Evolutionary conservation across 345 rosid genomes (phyloP).

Genomic region (Citrus mangshanensis): DNA sequence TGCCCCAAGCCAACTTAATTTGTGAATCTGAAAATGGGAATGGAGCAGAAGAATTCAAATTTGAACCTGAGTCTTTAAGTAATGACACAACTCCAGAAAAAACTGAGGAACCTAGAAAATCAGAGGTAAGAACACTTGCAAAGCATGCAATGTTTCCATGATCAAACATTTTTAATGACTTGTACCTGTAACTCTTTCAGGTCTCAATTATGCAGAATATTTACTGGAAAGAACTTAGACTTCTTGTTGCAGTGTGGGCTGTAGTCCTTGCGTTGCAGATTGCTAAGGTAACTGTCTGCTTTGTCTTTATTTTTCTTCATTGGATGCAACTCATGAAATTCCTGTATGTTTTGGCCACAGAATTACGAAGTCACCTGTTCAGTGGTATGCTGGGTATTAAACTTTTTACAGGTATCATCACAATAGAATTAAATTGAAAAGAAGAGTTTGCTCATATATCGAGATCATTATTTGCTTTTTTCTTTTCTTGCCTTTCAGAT

Average conservation of each 20-base stretch:
- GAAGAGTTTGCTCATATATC: neutral
- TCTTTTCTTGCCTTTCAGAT: constrained; percentile 20
- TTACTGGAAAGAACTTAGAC: constrained; percentile 43
- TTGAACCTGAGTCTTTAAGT: constrained; percentile 18
- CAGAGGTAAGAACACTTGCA: constrained; percentile 19
- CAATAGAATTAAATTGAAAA: neutral
- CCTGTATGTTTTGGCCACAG: constrained; percentile 17
- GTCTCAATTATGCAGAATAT: constrained; percentile 42
- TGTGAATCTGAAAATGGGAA: constrained; percentile 16
- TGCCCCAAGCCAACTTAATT: neutral
- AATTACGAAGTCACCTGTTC: constrained; percentile 41
- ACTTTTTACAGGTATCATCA: constrained; percentile 36
- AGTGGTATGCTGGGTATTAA: constrained; percentile 33
- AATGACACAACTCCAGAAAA: constrained; percentile 1
- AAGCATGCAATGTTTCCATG: neutral
- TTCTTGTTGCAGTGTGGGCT: constrained; percentile 39
- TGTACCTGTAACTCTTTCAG: constrained; percentile 15
- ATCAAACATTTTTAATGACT: neutral
- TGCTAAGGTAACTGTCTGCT: constrained; percentile 27
- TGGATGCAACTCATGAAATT: constrained; percentile 5
- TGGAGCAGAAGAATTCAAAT: constrained; percentile 21
- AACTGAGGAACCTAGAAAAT: constrained; percentile 11
- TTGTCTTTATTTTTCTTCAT: neutral
- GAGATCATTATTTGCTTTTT: neutral
- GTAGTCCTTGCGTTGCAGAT: constrained; percentile 40